Evolutionary conservation across 352 stramenopile genomes (phyloP), one percentile per base, ranked within the genome.

Genomic region (Pythium utonaiense): DNA sequence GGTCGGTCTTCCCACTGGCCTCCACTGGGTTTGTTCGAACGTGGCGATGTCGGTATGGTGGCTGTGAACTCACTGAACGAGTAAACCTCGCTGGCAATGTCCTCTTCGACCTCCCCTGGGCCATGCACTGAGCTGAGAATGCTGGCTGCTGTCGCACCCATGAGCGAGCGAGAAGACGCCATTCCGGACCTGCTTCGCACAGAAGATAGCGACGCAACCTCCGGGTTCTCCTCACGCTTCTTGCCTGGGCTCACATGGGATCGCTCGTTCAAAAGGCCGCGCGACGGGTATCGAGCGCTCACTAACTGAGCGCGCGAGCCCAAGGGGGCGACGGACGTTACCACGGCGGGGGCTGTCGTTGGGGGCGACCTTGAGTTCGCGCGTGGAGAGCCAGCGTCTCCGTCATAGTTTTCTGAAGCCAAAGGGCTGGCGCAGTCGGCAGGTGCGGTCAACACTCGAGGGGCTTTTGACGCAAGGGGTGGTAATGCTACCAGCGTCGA

Each of bases 1-100:
- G 78, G 76, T 36, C 74, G 62, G 6, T 88, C 76, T 21, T 86
- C 76, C 78, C 78, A 86, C 28, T 71, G 45, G 36, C 25, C n/a
- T 21, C 5, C 16, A 38, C 40, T 59, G 21, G 30, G 17, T 17
- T 55, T 13, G 19, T 6, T 25, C 30, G 34, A 21, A 42, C 57
- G 57, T 13, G 58, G 36, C 22, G 45, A 44, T 4, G 34, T 47
- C 10, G 28, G 50, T 6, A 61, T 42, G 8, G 55, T 60, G 16
- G 66, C 50, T 6, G 59, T 45, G 33, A 69, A 74, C 47, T 73
- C 66, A 25, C 57, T 68, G 30, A 62, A 73, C 38, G 66, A 65
- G 53, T 73, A 73, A 6, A 62, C 24, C 9, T 62, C 45, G 12
- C 34, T 38, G 6, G 25, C 21, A 13, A 58, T 50, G 21, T 62